Percentiles rank a stretch among this genome's conserved stretches.
Evolutionary conservation across 352 stramenopile species (phyloP).

Genomic region (Phytopythium sindhum): DNA sequence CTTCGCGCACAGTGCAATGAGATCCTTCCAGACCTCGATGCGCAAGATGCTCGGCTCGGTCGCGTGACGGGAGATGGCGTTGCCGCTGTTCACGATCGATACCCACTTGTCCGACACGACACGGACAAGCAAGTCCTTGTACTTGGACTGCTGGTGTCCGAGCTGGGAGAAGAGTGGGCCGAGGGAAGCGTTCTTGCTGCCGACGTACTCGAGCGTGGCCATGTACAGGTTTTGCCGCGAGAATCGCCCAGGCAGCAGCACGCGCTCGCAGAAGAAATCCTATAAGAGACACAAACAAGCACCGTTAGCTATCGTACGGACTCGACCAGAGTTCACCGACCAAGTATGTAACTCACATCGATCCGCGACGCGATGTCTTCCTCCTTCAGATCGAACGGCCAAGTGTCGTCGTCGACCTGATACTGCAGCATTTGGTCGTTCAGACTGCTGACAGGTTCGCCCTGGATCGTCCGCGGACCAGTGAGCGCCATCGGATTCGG

Average conservation of each 20-base stretch:
- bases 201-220: slow-evolving; percentile 45
- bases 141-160: slow-evolving; percentile 43
- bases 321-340: not conserved
- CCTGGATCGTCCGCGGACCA: slow-evolving; percentile 46
- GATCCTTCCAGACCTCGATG: slow-evolving; percentile 57
- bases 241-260: slow-evolving; percentile 62
- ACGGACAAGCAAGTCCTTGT: slow-evolving; percentile 58
- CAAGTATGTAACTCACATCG: slow-evolving; percentile 28
- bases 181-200: slow-evolving; percentile 22
- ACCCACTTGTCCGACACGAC: slow-evolving; percentile 48
- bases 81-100: slow-evolving; percentile 12
- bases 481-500: slow-evolving; percentile 69
- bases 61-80: slow-evolving; percentile 14
- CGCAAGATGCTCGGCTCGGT: slow-evolving; percentile 29
- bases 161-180: slow-evolving; percentile 33
- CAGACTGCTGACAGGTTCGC: slow-evolving; percentile 49
- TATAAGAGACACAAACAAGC: slow-evolving; percentile 8
- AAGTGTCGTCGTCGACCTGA: slow-evolving; percentile 48
- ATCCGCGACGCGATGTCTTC: slow-evolving; percentile 33
- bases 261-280: slow-evolving; percentile 56
- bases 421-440: slow-evolving; percentile 68
- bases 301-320: not conserved
- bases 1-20: slow-evolving; percentile 68
- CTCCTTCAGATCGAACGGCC: slow-evolving; percentile 52
- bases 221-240: slow-evolving; percentile 65